Evolutionary conservation across 352 stramenopile genomes (phyloP).

Genomic region (Pythium aphanidermatum): DNA sequence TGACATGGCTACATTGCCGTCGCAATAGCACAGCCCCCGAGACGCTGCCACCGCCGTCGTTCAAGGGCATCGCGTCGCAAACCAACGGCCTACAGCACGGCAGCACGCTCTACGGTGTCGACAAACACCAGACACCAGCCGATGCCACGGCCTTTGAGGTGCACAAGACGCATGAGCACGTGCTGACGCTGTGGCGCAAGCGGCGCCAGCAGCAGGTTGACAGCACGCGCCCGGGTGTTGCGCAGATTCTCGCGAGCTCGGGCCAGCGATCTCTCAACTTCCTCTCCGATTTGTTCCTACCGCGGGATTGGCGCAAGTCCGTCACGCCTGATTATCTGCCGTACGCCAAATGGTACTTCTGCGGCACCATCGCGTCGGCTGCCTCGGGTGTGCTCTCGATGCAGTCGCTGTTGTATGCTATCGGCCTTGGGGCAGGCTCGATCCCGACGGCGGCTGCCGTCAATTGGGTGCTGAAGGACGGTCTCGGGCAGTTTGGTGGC

Average conservation of each 20-base stretch:
- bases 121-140: constrained; percentile 2
- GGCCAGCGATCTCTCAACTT: constrained; percentile 37
- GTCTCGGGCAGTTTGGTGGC: constrained; percentile 93
- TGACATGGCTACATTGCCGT: constrained; percentile 16
- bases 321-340: constrained; percentile 82
- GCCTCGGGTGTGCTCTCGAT: constrained; percentile 90
- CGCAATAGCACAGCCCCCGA: background rate
- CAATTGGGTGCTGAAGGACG: constrained; percentile 97
- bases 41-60: constrained; percentile 4
- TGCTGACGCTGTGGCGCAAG: constrained; percentile 27
- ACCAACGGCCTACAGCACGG: constrained; percentile 30
- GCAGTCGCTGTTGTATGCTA: constrained; percentile 91
- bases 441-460: constrained; percentile 88
- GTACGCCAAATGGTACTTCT: constrained; percentile 87
- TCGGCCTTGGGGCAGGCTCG: constrained; percentile 87
- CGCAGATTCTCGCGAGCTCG: constrained; percentile 21
- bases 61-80: constrained; percentile 26
- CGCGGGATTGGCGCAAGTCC: constrained; percentile 79
- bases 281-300: constrained; percentile 84
- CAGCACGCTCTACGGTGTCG: constrained; percentile 26
- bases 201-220: constrained; percentile 4
- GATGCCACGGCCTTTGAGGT: constrained; percentile 16
- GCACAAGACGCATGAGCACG: constrained; percentile 30
- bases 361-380: constrained; percentile 70
- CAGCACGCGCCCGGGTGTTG: constrained; percentile 3